Evolutionary conservation across 352 stramenopile species (phyloP), one percentile per base, ranked within the genome.

Genomic region (Globisporangium emineosum): DNA sequence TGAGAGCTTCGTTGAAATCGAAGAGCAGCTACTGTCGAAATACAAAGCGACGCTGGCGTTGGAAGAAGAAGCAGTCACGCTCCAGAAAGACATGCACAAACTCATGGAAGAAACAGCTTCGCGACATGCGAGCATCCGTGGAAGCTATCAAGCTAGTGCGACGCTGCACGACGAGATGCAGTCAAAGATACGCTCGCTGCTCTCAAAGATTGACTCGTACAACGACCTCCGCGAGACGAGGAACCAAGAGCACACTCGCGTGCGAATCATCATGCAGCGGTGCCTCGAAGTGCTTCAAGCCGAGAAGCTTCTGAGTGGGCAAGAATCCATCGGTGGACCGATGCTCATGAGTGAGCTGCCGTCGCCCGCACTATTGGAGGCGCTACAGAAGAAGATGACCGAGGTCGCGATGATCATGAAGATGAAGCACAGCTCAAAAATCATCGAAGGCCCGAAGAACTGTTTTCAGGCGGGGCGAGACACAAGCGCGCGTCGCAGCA

Each of bases 371-470:
- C 69, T 89, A 33, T 56, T 89, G 27, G 80, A 89, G 45, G 76
- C 71, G 47, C 56, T 89, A 17, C 80, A 89, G 60, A 83, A 85
- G 58, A 88, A 86, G 50, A 81, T 89, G 75, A 86, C 78, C 2
- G 78, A 89, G 21, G 77, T 88, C 3, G 75, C 78, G 5, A 77
- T 89, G 57, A 75, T 70, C 23, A 70, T 89, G 42, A 89, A 88
- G 63, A 58, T 88, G 3, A 76, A 81, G 37, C 78, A 81, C 51
- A 72, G 71, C 21, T 66, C 66, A 5, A 60, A 63, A 7, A 73
- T 75, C 6, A 32, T 69, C 23, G 69, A 77, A 51, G 50, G 69
- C 5, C 60, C 68, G 2, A 54, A 71, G n/a, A 71, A 68, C 3
- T 68, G 19, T 47, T 81, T 47, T 56, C 66, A 60, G 29, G 58